These are phyloP conservation scores for Starmerella ratchasimensis DNA, from an alignment of 805 yeast species.

Conservation along the genomic window DNA sequence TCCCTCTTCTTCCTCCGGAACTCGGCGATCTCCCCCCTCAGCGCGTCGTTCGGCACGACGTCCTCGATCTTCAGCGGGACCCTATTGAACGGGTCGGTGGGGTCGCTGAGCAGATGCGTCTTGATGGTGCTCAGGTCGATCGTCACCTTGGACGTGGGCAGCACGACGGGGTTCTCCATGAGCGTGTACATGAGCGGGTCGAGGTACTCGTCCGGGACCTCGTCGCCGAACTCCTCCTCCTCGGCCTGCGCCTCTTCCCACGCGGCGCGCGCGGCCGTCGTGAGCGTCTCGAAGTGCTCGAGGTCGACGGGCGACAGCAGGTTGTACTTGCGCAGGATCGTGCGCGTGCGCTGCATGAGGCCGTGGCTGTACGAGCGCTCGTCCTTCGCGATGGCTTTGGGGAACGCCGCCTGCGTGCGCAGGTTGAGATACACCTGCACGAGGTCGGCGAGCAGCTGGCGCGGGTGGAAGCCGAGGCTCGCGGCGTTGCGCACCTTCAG, in stretches of 20 bases:
- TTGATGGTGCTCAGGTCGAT: constrained; percentile 87
- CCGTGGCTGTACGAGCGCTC: constrained; percentile 69
- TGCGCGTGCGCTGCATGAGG: constrained; percentile 57
- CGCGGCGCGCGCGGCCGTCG: constrained; percentile 31
- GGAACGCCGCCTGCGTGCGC: constrained; percentile 48
- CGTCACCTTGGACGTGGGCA: constrained; percentile 72
- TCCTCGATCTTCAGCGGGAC: constrained; percentile 81
- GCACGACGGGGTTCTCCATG: constrained; percentile 92
- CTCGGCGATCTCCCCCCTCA: constrained; percentile 45
- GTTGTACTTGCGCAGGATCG: constrained; percentile 43
- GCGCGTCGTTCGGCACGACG: constrained; percentile 61
- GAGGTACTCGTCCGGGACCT: constrained; percentile 87
- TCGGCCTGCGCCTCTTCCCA: constrained; percentile 43
- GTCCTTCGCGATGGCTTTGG: constrained; percentile 74
- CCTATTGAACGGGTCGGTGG: constrained; percentile 95
- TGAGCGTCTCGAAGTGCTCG: constrained; percentile 46
- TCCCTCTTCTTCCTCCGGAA: constrained; percentile 37
- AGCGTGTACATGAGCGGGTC: constrained; percentile 94
- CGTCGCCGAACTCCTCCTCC: constrained; percentile 81
- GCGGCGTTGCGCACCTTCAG: constrained; percentile 76
- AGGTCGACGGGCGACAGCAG: constrained; percentile 46
- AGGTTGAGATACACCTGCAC: constrained; percentile 67
- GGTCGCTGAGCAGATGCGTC: constrained; percentile 83
- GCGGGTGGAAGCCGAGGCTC: constrained; percentile 71
- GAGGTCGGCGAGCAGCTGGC: constrained; percentile 49